Evolutionary conservation across 805 yeast genomes (phyloP).

Genomic region (Candida verbasci): DNA sequence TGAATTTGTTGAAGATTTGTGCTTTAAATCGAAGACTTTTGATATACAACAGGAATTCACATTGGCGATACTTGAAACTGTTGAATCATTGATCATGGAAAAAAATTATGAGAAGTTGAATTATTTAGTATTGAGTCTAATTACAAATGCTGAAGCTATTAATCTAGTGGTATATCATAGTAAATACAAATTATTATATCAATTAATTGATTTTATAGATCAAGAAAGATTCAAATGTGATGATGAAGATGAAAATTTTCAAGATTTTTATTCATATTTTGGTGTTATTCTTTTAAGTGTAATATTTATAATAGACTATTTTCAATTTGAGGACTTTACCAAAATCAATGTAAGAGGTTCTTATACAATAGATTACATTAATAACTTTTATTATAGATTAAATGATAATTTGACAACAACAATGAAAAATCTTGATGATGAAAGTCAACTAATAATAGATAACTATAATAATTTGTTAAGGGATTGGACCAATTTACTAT

Average conservation of each 20-base stretch:
- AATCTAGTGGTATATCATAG: conserved; percentile 33
- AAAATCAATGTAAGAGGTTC: conserved; percentile 22
- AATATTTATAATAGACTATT: conserved; percentile 18
- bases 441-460: conserved; percentile 23
- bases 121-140: conserved; percentile 49
- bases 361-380: conserved; percentile 28
- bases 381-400: conserved; percentile 28
- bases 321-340: conserved; percentile 17
- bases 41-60: conserved; percentile 22
- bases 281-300: conserved; percentile 51
- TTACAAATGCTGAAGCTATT: conserved; percentile 38
- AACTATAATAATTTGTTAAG: conserved; percentile 34
- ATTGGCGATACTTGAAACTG: conserved; percentile 13
- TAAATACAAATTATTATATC: conserved; percentile 37
- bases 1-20: conserved; percentile 21
- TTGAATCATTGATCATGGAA: conserved; percentile 20
- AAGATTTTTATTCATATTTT: conserved; percentile 65
- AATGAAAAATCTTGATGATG: conserved; percentile 13
- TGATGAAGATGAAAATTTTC: conserved; percentile 56
- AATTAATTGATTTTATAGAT: conserved; percentile 50
- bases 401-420: conserved; percentile 25
- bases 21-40: conserved; percentile 18
- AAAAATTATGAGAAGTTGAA: conserved; percentile 29
- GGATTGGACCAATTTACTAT: conserved; percentile 78
- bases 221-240: conserved; percentile 31